phyloP scores from a whole-genome alignment of 352 stramenopile genomes.

The Phytopythium vexans region DNA sequence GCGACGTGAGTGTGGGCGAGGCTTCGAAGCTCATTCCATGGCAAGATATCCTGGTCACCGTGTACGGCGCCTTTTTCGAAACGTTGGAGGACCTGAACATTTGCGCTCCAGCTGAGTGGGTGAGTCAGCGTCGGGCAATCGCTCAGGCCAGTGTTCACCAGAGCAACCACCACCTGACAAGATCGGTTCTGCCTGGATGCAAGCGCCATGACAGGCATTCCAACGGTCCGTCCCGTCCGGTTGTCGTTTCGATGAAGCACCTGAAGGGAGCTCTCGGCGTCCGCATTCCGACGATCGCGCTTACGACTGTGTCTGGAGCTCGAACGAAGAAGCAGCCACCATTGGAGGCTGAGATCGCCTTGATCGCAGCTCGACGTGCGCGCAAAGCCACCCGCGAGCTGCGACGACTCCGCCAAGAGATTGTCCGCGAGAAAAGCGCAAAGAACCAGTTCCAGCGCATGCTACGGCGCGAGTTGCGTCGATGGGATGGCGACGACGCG shows the following conservation, averaged over 20 bases:
- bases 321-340: neutral
- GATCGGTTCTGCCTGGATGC: neutral
- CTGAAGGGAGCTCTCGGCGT: slow-evolving; percentile 37
- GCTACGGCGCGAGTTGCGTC: slow-evolving; percentile 47
- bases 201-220: neutral
- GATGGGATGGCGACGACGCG: slow-evolving; percentile 28
- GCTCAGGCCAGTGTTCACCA: neutral
- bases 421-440: slow-evolving; percentile 44
- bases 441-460: slow-evolving; percentile 56
- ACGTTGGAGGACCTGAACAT: slow-evolving; percentile 44
- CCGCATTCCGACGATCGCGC: slow-evolving; percentile 4
- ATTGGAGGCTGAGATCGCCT: slow-evolving; percentile 19
- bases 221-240: neutral
- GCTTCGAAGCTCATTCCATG: slow-evolving; percentile 39
- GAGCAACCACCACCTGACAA: neutral
- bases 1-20: neutral
- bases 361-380: slow-evolving; percentile 2
- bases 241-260: slow-evolving; percentile 28
- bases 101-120: slow-evolving; percentile 32
- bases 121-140: slow-evolving; percentile 3
- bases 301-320: slow-evolving; percentile 5
- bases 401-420: slow-evolving; percentile 48
- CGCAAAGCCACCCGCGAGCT: slow-evolving; percentile 14
- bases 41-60: slow-evolving; percentile 50
- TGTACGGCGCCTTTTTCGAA: slow-evolving; percentile 64